phyloP scores from a whole-genome alignment of 2,329 filamentous ascomycete species.

The Trichoderma afroharzianum region DNA sequence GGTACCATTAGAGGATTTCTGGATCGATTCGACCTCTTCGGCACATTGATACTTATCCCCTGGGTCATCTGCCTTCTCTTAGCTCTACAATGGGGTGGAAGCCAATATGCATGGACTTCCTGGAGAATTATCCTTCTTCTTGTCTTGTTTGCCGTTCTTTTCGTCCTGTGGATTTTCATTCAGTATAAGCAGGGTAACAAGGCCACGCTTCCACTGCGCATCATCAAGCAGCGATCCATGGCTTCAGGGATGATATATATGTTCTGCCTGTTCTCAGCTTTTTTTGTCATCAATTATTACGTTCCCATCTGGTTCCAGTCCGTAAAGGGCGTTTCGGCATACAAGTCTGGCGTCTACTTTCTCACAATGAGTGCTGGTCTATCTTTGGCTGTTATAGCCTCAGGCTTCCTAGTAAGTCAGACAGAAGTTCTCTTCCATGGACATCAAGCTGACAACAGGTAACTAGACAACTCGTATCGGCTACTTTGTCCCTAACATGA shows the following conservation, averaged over 20 bases:
- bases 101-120: slow-evolving; percentile 25
- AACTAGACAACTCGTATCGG: slow-evolving; percentile 25
- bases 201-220: slow-evolving; percentile 32
- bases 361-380: slow-evolving; percentile 19
- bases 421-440: background rate
- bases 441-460: background rate
- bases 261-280: slow-evolving; percentile 33
- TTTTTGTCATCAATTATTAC: slow-evolving; percentile 28
- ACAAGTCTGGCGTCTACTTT: slow-evolving; percentile 23
- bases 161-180: slow-evolving; percentile 21
- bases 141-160: background rate
- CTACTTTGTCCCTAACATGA: slow-evolving; percentile 40
- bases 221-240: slow-evolving; percentile 37
- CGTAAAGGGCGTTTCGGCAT: slow-evolving; percentile 35
- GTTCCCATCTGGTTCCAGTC: slow-evolving; percentile 40
- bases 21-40: background rate
- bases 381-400: slow-evolving; percentile 23
- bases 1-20: background rate
- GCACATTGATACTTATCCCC: slow-evolving; percentile 15
- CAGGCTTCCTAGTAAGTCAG: background rate
- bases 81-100: slow-evolving; percentile 45
- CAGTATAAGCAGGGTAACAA: background rate
- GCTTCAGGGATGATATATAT: slow-evolving; percentile 27
- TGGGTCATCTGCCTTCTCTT: slow-evolving; percentile 43
- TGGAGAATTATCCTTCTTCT: slow-evolving; percentile 18